Base-by-base conservation (phyloP, 345 rosid species). In the Lenwebbia sp. region DNA sequence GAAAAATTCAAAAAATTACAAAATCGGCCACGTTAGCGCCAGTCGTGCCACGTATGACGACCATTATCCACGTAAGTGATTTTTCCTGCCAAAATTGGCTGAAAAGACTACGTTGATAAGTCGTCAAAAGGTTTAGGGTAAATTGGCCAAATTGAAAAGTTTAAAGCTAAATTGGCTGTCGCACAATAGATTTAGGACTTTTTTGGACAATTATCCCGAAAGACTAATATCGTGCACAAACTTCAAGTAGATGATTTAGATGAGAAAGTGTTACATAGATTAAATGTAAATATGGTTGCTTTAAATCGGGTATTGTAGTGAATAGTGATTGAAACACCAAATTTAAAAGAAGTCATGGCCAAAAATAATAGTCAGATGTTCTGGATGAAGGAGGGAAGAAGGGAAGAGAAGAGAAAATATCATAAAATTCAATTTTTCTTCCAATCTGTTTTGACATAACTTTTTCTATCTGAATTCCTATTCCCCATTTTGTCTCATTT, bases 41-140 rank as follows among this genome's bases (percentile, higher is more conserved):
- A 15, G 17, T 0, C 8, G 0, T 58, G 33, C 6, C 17, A n/a
- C 1, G 4, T 58, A 58, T 5, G 17, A 58, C 0, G 4, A 58
- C 70, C 0, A 58, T 9, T 28, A n/a, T 58, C 12, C 17, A 58
- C 30, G 0, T 57, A 0, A 11, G 1, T 57, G 28, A 57, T 57
- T 26, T 4, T 57, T 57, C 8, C 12, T 26, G 50, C 13, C 28
- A n/a, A 58, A 47, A 47, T 7, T n/a, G 30, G 19, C 28, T 1
- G 1, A 58, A n/a, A 58, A n/a, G 13, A n/a, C 26, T 58, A 58
- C 13, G 6, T 58, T 58, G 28, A 14, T 28, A 58, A 26, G 26
- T 58, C n/a, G 33, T 58, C 14, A 26, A 58, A 28, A 58, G 33
- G 5, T 58, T 8, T 44, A 11, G 12, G n/a, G 13, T 58, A 58